These are phyloP conservation scores for Pleoardoris graminearum DNA, from an alignment of 2,329 filamentous ascomycete genomes.

Conservation along the genomic window DNA sequence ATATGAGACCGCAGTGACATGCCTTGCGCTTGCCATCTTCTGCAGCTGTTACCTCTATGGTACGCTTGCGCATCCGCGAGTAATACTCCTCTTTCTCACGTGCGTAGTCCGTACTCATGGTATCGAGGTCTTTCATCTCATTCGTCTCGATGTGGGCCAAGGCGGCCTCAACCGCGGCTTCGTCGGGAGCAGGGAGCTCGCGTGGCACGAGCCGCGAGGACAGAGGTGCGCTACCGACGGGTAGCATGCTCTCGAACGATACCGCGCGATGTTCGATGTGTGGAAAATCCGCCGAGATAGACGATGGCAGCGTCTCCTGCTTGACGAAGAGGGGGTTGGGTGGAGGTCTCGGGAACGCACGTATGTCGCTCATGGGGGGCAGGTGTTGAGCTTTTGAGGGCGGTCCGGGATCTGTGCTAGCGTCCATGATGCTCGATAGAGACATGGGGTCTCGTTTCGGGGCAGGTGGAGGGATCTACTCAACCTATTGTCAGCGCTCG, in stretches of 20 bases:
- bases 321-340: conserved; percentile 37
- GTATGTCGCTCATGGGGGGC: conserved; percentile 26
- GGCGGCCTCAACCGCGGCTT: conserved; percentile 69
- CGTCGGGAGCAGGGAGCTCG: conserved; percentile 48
- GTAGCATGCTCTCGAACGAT: conserved; percentile 29
- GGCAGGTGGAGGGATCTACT: conserved; percentile 66
- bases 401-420: conserved; percentile 69
- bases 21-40: conserved; percentile 69
- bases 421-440: conserved; percentile 91
- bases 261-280: conserved; percentile 20
- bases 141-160: conserved; percentile 63
- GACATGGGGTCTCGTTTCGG: conserved; percentile 87
- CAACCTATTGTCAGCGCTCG: conserved; percentile 24
- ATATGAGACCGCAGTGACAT: neutral
- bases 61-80: conserved; percentile 65
- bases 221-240: conserved; percentile 23
- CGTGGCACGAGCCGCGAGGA: conserved; percentile 25
- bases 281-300: conserved; percentile 30
- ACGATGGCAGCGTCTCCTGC: conserved; percentile 38
- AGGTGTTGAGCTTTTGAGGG: conserved; percentile 52
- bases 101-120: conserved; percentile 55
- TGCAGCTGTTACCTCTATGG: conserved; percentile 63
- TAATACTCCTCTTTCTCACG: conserved; percentile 59
- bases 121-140: conserved; percentile 62
- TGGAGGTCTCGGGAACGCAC: conserved; percentile 26